Conservation (phyloP, 371 early-diverging fungal species). For the Mortierella sp. region DNA sequence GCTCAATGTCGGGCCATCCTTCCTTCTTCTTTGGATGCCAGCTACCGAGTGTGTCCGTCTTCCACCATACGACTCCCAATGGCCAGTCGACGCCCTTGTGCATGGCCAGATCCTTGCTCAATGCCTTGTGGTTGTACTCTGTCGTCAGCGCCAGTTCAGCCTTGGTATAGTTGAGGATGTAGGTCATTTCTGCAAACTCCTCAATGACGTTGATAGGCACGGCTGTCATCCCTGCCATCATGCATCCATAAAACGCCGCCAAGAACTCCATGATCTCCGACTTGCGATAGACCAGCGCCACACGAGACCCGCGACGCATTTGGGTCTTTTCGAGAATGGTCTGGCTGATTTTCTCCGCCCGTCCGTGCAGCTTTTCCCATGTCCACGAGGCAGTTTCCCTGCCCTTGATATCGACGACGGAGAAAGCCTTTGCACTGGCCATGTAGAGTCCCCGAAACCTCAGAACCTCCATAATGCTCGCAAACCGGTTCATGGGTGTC, state of each 20-base stretch:
- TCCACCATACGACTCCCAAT: constrained; percentile 79
- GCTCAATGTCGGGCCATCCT: constrained; percentile 59
- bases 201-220: constrained; percentile 88
- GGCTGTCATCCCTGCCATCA: constrained; percentile 85
- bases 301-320: constrained; percentile 73
- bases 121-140: constrained; percentile 79
- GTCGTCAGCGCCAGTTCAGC: constrained; percentile 83
- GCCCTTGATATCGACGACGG: constrained; percentile 82
- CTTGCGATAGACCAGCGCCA: constrained; percentile 86
- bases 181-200: constrained; percentile 81
- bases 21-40: constrained; percentile 72
- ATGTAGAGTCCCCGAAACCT: constrained; percentile 54
- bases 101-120: constrained; percentile 75
- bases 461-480: constrained; percentile 49
- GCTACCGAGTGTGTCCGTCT: constrained; percentile 78
- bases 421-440: constrained; percentile 67
- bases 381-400: constrained; percentile 74
- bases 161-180: constrained; percentile 78
- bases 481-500: constrained; percentile 56
- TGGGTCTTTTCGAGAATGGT: constrained; percentile 69
- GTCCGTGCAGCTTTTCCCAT: constrained; percentile 80
- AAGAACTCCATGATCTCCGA: constrained; percentile 85
- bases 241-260: constrained; percentile 83
- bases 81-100: constrained; percentile 75
- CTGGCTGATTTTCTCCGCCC: constrained; percentile 79